Evolutionary conservation across 2,329 filamentous ascomycete species (phyloP), one percentile per base, ranked within the genome.

Genomic region (Knufia fluminis): DNA sequence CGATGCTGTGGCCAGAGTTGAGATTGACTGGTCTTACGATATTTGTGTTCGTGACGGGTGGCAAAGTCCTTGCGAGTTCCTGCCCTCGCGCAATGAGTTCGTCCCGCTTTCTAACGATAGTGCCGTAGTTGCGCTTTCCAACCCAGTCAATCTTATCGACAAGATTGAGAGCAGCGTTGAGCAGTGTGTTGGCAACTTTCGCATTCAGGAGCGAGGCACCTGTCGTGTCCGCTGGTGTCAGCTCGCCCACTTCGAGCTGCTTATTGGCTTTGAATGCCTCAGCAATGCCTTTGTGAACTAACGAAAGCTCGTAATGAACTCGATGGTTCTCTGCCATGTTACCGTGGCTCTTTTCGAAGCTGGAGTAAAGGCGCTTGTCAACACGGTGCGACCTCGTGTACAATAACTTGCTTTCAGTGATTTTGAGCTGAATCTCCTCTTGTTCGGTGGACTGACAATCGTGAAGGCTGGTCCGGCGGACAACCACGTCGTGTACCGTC

Each of bases 241-340:
- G 52, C 16, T 67, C 60, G 1, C 68, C 68, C 1, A 68, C 42
- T 40, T 65, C 60, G 9, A 70, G 50, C 26, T 57, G 31, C 9
- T 50, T 46, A 28, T 71, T 71, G 7, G 60, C 41, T 14, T 57
- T 52, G 16, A 71, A 54, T 0, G 64, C 54, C 3, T 60, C 49
- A 22, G 68, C 63, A n/a, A 71, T 62, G 1, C 54, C 51, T 3
- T 60, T 57, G 46, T 66, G 67, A 7, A 66, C 55, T 9, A 71
- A 51, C 1, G 68, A 68, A 2, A 62, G 59, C 43, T 70, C 66
- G 51, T 66, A 69, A 64, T 68, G 69, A 2, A 66, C 59, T 4
- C 61, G 59, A 12, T 61, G 62, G 3, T 55, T 56, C 4, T 55
- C 52, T n/a, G 62, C 54, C 63, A 69, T 65, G 2, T 65, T 59